Evolutionary conservation across 2,329 filamentous ascomycete species (phyloP).

Genomic region (Colletotrichum tofieldiae): DNA sequence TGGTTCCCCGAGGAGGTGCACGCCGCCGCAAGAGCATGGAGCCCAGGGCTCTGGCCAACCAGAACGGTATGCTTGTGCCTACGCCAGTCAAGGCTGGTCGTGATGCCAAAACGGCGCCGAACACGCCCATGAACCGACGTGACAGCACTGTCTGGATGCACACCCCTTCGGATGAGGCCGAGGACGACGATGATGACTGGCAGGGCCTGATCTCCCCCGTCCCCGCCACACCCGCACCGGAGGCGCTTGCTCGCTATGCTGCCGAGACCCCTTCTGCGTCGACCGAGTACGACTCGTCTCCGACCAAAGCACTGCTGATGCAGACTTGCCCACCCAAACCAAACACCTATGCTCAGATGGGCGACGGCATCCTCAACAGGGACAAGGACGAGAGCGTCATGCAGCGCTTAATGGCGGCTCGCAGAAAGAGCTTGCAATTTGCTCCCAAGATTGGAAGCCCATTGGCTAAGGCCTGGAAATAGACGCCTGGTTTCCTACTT

Average conservation of each 20-base stretch:
- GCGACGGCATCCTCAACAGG: constrained; percentile 61
- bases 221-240: constrained; percentile 72
- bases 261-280: constrained; percentile 61
- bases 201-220: constrained; percentile 67
- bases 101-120: constrained; percentile 57
- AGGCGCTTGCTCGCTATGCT: constrained; percentile 67
- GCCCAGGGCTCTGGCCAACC: constrained; percentile 77
- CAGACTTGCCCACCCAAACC: constrained; percentile 71
- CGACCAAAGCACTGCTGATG: constrained; percentile 59
- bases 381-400: constrained; percentile 72
- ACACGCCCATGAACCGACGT: constrained; percentile 66
- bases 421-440: constrained; percentile 84
- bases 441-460: constrained; percentile 84
- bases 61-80: constrained; percentile 75
- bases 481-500: not conserved
- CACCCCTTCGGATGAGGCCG: constrained; percentile 64
- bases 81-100: constrained; percentile 53
- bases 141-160: constrained; percentile 71
- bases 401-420: constrained; percentile 77
- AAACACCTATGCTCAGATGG: constrained; percentile 56
- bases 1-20: constrained; percentile 78
- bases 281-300: constrained; percentile 54
- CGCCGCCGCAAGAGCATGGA: constrained; percentile 88
- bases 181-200: constrained; percentile 59
- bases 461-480: constrained; percentile 71